phyloP scores from a whole-genome alignment of 2,329 filamentous ascomycete genomes.

The Parastagonospora nodorum region DNA sequence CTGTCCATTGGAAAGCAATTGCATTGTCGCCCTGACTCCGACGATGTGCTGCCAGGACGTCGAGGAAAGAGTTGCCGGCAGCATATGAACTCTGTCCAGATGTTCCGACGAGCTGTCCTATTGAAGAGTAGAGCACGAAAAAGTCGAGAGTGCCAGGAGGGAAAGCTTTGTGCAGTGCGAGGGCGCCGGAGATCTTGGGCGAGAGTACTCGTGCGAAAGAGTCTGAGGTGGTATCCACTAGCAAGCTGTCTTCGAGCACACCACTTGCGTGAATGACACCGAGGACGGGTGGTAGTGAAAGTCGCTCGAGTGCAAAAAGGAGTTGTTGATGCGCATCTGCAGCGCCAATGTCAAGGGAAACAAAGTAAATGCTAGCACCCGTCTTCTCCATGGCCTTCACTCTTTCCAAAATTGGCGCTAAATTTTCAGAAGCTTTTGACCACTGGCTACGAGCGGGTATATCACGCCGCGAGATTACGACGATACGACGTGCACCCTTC shows the following conservation, averaged over 20 bases:
- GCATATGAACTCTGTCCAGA: conserved; percentile 34
- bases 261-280: conserved; percentile 52
- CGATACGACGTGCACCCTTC: conserved; percentile 50
- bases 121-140: conserved; percentile 33
- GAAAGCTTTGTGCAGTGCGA: conserved; percentile 30
- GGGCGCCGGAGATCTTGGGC: conserved; percentile 36
- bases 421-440: conserved; percentile 14
- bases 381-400: conserved; percentile 23
- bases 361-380: conserved; percentile 39
- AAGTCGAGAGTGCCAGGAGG: conserved; percentile 36
- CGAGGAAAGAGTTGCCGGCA: conserved; percentile 37
- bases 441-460: conserved; percentile 45
- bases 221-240: conserved; percentile 36
- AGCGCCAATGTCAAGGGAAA: conserved; percentile 46
- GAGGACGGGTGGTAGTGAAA: conserved; percentile 46
- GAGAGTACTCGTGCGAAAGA: conserved; percentile 41
- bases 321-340: conserved; percentile 27
- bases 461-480: conserved; percentile 47
- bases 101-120: conserved; percentile 29
- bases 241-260: conserved; percentile 45
- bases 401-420: conserved; percentile 12
- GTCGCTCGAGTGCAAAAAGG: conserved; percentile 28
- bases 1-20: conserved; percentile 51
- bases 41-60: conserved; percentile 30
- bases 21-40: conserved; percentile 47